Evolutionary conservation across 495 filamentous ascomycete species (phyloP).

Genomic region (Neurospora sp.): DNA sequence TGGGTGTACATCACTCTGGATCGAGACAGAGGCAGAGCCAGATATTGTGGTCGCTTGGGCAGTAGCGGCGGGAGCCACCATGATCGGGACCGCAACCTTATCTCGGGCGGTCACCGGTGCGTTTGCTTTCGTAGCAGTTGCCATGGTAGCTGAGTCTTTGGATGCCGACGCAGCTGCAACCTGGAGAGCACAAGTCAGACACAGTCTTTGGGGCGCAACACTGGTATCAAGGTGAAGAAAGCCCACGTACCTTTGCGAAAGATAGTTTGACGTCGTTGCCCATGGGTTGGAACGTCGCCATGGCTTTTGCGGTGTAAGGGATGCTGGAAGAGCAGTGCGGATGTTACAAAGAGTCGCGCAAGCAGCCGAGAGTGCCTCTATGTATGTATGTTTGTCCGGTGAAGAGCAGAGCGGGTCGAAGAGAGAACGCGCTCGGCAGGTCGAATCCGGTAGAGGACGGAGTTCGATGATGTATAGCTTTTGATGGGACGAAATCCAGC

Average conservation of each 20-base stretch:
- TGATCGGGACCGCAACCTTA: neutral
- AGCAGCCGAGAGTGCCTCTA: neutral
- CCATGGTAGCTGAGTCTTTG: conserved; percentile 30
- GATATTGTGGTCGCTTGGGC: conserved; percentile 2
- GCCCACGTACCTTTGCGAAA: conserved; percentile 48
- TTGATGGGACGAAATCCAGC: neutral
- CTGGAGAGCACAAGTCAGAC: conserved; percentile 7
- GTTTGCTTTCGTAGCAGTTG: conserved; percentile 18
- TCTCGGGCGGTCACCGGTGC: conserved; percentile 4
- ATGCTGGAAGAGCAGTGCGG: neutral
- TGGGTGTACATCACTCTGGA: conserved; percentile 5
- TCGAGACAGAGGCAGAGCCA: neutral
- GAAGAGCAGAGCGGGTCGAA: neutral
- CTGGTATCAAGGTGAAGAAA: too few species aligned
- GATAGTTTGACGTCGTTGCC: conserved; percentile 39
- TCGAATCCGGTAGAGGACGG: neutral
- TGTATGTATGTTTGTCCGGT: neutral
- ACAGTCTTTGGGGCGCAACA: neutral
- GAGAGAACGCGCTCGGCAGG: neutral
- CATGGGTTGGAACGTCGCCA: conserved; percentile 28
- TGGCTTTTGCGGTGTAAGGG: conserved; percentile 6
- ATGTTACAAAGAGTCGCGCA: neutral
- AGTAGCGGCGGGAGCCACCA: conserved; percentile 4
- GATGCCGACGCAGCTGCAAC: conserved; percentile 44
- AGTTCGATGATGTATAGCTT: neutral